A percentile compares a stretch with the other conserved stretches of the same genome.
phyloP scores from a whole-genome alignment of 2,329 filamentous ascomycete species.

The Aspergillus hortae region DNA sequence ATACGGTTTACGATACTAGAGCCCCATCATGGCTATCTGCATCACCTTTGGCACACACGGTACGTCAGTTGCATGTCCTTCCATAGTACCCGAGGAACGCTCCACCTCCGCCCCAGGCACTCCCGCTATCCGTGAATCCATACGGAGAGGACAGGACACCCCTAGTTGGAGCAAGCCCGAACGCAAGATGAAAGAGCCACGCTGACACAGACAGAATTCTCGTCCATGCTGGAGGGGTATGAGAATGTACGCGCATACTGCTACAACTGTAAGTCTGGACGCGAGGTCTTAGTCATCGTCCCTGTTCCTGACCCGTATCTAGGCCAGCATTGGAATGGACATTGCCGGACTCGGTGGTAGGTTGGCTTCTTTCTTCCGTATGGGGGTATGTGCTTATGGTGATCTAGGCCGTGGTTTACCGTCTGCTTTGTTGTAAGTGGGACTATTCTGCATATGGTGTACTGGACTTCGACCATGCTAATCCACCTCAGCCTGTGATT shows the following conservation, averaged over 20 bases:
- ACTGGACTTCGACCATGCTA: not conserved
- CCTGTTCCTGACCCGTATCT: not conserved
- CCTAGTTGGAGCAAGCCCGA: not conserved
- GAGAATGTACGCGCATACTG: constrained; percentile 45
- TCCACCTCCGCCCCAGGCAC: not conserved
- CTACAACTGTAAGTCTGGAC: constrained; percentile 38
- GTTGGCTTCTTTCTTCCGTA: constrained; percentile 7
- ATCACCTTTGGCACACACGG: constrained; percentile 43
- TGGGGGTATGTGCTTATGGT: not conserved
- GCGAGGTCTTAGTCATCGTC: not conserved
- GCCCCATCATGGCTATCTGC: constrained; percentile 37
- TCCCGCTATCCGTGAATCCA: not conserved
- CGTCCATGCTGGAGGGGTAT: constrained; percentile 43
- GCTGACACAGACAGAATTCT: constrained; percentile 35
- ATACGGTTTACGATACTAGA: not conserved
- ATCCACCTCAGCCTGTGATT: constrained; percentile 31
- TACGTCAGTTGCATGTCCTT: constrained; percentile 17
- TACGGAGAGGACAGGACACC: not conserved
- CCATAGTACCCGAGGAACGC: not conserved
- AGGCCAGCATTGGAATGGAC: constrained; percentile 44
- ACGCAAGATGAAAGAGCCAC: not conserved
- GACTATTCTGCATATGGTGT: not conserved
- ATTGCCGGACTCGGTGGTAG: constrained; percentile 43
- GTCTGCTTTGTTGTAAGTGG: constrained; percentile 41
- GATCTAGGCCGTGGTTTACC: constrained; percentile 42